Conservation (phyloP, 768 basidiomycete genomes). For the Termitomyces sp. region DNA sequence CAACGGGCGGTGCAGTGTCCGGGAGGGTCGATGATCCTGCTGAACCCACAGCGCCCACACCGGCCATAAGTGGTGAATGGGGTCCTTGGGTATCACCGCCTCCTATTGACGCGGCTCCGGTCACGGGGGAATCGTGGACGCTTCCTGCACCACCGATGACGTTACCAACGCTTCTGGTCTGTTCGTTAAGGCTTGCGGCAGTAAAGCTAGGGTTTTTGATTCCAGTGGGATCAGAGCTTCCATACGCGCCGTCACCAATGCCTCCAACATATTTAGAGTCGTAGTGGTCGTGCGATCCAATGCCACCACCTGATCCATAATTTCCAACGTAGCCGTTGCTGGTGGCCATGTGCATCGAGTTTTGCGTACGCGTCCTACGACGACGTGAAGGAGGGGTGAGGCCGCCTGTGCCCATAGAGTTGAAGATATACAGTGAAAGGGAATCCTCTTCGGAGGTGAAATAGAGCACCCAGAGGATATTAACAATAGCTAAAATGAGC, state of each 20-base stretch:
- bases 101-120: slow-evolving; percentile 34
- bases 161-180: slow-evolving; percentile 29
- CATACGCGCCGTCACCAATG: slow-evolving; percentile 41
- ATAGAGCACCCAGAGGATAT: slow-evolving; percentile 95
- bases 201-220: slow-evolving; percentile 50
- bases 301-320: slow-evolving; percentile 62
- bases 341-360: slow-evolving; percentile 54
- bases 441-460: slow-evolving; percentile 97
- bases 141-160: slow-evolving; percentile 43
- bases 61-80: slow-evolving; percentile 64
- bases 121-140: slow-evolving; percentile 43
- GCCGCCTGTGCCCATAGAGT: slow-evolving; percentile 80
- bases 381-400: slow-evolving; percentile 77
- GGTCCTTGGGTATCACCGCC: slow-evolving; percentile 44
- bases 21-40: slow-evolving; percentile 15
- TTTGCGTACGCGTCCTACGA: slow-evolving; percentile 60
- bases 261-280: slow-evolving; percentile 50
- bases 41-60: slow-evolving; percentile 52
- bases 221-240: slow-evolving; percentile 41
- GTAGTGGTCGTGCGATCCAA: slow-evolving; percentile 64
- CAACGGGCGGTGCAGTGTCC: slow-evolving; percentile 25
- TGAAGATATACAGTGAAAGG: slow-evolving; percentile 78
- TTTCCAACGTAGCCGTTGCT: slow-evolving; percentile 61
- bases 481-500: slow-evolving; percentile 85
- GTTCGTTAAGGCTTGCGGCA: slow-evolving; percentile 34